Conservation (phyloP, 352 stramenopile genomes). For the Phytophthora sp. region DNA sequence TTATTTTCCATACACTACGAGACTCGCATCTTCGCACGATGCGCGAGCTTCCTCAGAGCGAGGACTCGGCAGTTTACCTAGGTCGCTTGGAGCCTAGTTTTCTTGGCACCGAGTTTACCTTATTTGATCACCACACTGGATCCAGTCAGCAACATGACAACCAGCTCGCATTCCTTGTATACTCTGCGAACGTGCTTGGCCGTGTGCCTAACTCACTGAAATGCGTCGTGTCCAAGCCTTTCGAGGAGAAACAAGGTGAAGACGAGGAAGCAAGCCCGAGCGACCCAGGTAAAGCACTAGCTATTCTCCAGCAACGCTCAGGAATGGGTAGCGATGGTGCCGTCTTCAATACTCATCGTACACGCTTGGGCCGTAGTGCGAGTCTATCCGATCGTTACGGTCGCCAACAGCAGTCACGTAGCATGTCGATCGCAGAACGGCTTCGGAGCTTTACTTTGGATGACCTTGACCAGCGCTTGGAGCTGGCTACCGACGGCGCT, state of each 20-base stretch:
- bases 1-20: slow-evolving; percentile 86
- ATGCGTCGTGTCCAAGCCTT: slow-evolving; percentile 40
- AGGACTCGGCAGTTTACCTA: slow-evolving; percentile 83
- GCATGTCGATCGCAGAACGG: slow-evolving; percentile 57
- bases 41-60: slow-evolving; percentile 73
- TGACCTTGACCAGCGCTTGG: slow-evolving; percentile 53
- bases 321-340: slow-evolving; percentile 51
- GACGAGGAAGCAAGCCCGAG: slow-evolving; percentile 3
- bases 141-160: slow-evolving; percentile 52
- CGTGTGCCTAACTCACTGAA: slow-evolving; percentile 78
- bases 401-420: slow-evolving; percentile 51
- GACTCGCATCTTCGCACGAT: slow-evolving; percentile 76
- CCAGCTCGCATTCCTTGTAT: slow-evolving; percentile 81
- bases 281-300: slow-evolving; percentile 3
- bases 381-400: slow-evolving; percentile 72
- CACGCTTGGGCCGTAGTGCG: slow-evolving; percentile 53
- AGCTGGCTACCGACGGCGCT: slow-evolving; percentile 33
- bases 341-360: slow-evolving; percentile 52
- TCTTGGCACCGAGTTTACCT: slow-evolving; percentile 84
- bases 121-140: slow-evolving; percentile 71
- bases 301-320: slow-evolving; percentile 24
- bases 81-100: slow-evolving; percentile 83
- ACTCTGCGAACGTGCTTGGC: slow-evolving; percentile 82
- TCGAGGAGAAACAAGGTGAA: slow-evolving; percentile 15
- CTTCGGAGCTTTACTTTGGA: slow-evolving; percentile 64